Percentiles rank a stretch among this genome's conserved stretches.
Conservation (phyloP, 2,329 filamentous ascomycete genomes). For the Exophiala bonariae region DNA sequence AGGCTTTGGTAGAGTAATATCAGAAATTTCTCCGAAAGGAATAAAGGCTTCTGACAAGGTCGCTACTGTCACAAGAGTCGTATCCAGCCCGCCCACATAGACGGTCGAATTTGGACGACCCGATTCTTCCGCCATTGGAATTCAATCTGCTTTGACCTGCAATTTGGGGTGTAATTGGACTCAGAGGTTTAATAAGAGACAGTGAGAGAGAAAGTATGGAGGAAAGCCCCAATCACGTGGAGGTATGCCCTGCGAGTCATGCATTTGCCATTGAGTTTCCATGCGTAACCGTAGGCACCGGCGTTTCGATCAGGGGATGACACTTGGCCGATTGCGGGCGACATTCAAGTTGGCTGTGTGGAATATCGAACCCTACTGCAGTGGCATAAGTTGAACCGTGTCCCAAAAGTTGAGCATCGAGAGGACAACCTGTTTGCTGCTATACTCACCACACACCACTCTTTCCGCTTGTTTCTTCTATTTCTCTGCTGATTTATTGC, state of each 20-base stretch:
- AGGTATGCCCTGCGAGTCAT: too few relatives aligned
- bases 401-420: not conserved
- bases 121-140: constrained; percentile 76
- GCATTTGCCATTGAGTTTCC: too few relatives aligned
- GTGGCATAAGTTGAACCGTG: not conserved
- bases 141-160: too few relatives aligned
- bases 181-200: too few relatives aligned
- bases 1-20: constrained; percentile 86
- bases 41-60: constrained; percentile 89
- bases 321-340: constrained; percentile 13
- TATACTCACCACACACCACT: not conserved
- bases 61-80: constrained; percentile 66
- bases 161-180: too few relatives aligned
- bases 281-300: too few relatives aligned
- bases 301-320: constrained; percentile 16
- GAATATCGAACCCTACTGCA: too few relatives aligned
- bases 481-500: constrained; percentile 5
- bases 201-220: too few relatives aligned
- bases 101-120: constrained; percentile 86
- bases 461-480: not conserved
- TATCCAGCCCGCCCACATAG: constrained; percentile 85
- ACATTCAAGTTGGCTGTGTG: constrained; percentile 7
- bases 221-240: too few relatives aligned
- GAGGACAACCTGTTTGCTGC: constrained; percentile 2
- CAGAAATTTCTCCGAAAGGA: constrained; percentile 92